Percentiles rank a stretch among this genome's conserved stretches.
These are phyloP conservation scores for Tulasnella sp. DNA, from an alignment of 768 basidiomycete genomes.

Conservation along the genomic window DNA sequence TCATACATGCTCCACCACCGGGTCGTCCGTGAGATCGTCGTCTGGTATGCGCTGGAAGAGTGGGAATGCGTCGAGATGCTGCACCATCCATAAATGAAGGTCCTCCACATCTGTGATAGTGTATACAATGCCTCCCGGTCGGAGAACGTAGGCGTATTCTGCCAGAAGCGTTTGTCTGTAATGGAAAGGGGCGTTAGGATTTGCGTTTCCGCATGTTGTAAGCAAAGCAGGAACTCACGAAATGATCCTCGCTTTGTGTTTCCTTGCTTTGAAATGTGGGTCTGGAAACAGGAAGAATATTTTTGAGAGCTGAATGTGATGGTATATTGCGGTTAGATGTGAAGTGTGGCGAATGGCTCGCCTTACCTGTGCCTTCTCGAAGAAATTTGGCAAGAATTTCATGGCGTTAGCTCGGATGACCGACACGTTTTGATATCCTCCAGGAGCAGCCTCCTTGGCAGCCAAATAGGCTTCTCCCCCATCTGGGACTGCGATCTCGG, in stretches of 20 bases:
- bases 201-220: background rate
- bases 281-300: slow-evolving; percentile 99
- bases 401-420: slow-evolving; percentile 94
- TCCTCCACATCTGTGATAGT: slow-evolving; percentile 96
- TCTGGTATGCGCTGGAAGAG: slow-evolving; percentile 74
- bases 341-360: too few relatives aligned
- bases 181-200: background rate
- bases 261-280: slow-evolving; percentile 95
- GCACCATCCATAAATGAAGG: slow-evolving; percentile 89
- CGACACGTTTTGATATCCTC: slow-evolving; percentile 76
- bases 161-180: slow-evolving; percentile 76
- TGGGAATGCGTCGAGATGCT: slow-evolving; percentile 78
- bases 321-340: background rate
- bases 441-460: slow-evolving; percentile 18
- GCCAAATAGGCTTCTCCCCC: slow-evolving; percentile 10
- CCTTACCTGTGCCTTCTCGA: slow-evolving; percentile 62
- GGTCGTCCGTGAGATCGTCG: slow-evolving; percentile 63
- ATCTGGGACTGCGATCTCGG: background rate
- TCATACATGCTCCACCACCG: slow-evolving; percentile 58
- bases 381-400: slow-evolving; percentile 98
- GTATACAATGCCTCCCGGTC: slow-evolving; percentile 91
- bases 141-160: slow-evolving; percentile 90
- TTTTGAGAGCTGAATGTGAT: slow-evolving; percentile 46
- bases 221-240: slow-evolving; percentile 33
- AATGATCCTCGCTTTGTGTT: slow-evolving; percentile 98